phyloP scores from a whole-genome alignment of 331 rosid genomes.

The Quercus phellos region DNA sequence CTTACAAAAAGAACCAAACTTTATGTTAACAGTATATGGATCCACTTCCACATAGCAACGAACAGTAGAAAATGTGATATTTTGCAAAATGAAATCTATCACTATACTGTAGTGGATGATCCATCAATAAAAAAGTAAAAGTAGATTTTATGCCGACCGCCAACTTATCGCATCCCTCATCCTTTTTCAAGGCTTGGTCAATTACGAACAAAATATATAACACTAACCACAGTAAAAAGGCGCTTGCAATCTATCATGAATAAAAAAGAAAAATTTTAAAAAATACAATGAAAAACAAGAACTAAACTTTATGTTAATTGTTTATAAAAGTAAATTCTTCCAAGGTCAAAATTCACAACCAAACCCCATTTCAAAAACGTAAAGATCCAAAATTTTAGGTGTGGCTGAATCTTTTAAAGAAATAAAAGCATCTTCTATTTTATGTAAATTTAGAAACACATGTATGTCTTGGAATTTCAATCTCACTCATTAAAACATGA shows the following conservation, averaged over 20 bases:
- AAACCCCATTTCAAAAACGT: background rate
- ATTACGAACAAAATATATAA: too few relatives aligned
- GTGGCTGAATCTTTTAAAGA: background rate
- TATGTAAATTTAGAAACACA: background rate
- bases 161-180: too few relatives aligned
- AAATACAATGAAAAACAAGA: background rate
- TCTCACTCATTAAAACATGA: background rate
- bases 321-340: background rate
- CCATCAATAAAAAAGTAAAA: too few relatives aligned
- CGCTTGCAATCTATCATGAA: too few relatives aligned
- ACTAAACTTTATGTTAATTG: background rate
- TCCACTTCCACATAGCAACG: background rate
- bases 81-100: background rate
- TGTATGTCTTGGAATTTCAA: background rate
- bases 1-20: too few relatives aligned
- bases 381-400: constrained; percentile 5
- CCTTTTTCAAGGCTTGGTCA: too few relatives aligned
- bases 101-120: too few relatives aligned
- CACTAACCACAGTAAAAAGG: too few relatives aligned
- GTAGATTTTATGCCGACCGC: too few relatives aligned
- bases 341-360: background rate
- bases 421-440: background rate
- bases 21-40: too few relatives aligned
- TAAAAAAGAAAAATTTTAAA: too few relatives aligned
- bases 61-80: background rate